A percentile compares a stretch with the other conserved stretches of the same genome.
These are phyloP conservation scores for Endocladia muricata DNA, from an alignment of 31 red algal species.

Conservation along the genomic window DNA sequence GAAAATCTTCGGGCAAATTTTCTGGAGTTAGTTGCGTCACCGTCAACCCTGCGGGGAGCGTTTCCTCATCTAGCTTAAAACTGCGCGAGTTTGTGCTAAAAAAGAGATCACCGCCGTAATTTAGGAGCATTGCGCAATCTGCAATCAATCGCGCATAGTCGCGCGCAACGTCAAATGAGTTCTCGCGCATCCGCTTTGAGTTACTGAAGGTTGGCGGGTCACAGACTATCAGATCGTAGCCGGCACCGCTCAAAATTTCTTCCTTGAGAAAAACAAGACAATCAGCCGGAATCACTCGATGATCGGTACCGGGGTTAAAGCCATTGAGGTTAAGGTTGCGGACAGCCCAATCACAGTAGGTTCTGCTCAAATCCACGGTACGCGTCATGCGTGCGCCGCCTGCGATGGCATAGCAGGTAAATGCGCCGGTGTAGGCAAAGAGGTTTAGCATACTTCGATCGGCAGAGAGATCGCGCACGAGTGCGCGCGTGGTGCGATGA, in stretches of 20 bases:
- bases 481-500: background rate
- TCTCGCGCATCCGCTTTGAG: too few species aligned
- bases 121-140: too few species aligned
- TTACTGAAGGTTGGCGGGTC: constrained; percentile 9
- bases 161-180: too few species aligned
- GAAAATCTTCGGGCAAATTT: too few species aligned
- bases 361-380: background rate
- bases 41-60: too few species aligned
- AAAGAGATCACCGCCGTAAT: too few species aligned
- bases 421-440: constrained; percentile 3
- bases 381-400: background rate
- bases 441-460: constrained; percentile 1
- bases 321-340: constrained; percentile 1
- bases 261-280: background rate
- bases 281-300: constrained; percentile 10
- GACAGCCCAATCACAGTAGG: constrained; percentile 3
- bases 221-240: constrained; percentile 5
- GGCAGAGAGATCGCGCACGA: background rate
- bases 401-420: background rate
- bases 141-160: too few species aligned
- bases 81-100: too few species aligned
- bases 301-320: background rate
- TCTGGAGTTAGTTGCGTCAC: too few species aligned
- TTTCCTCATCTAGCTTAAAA: too few species aligned
- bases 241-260: background rate